A percentile compares a stretch with the other conserved stretches of the same genome.
phyloP scores from a whole-genome alignment of 2,329 filamentous ascomycete species.

The Helminthosporium solani region DNA sequence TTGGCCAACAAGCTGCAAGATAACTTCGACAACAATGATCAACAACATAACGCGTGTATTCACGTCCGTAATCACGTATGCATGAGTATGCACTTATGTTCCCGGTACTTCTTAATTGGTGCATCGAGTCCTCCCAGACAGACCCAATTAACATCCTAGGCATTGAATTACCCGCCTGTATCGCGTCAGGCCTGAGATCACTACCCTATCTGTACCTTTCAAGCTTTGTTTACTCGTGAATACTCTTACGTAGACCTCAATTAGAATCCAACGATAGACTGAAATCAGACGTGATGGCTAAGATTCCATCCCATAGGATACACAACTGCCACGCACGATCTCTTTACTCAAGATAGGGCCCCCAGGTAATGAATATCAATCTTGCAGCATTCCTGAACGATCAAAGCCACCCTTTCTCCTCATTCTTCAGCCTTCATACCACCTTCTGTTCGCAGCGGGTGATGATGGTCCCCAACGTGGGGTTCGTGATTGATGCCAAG shows the following conservation, averaged over 20 bases:
- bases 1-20: not conserved
- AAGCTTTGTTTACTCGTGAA: too few relatives aligned
- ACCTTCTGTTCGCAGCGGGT: not conserved
- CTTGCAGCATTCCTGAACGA: too few relatives aligned
- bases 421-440: not conserved
- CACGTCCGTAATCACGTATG: not conserved
- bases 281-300: too few relatives aligned
- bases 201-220: too few relatives aligned
- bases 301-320: too few relatives aligned
- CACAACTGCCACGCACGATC: too few relatives aligned
- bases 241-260: too few relatives aligned
- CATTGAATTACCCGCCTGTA: constrained; percentile 3
- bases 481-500: constrained; percentile 25
- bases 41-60: not conserved
- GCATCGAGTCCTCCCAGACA: not conserved
- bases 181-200: not conserved
- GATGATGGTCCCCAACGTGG: constrained; percentile 12
- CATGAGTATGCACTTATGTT: too few relatives aligned
- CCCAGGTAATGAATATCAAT: too few relatives aligned
- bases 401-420: not conserved
- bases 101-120: not conserved
- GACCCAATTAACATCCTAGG: constrained; percentile 1
- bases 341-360: too few relatives aligned
- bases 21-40: not conserved
- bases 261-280: too few relatives aligned